A percentile compares a stretch with the other conserved stretches of the same genome.
Conservation (phyloP, 129 eudicot species). For the Saussurea involucrata region DNA sequence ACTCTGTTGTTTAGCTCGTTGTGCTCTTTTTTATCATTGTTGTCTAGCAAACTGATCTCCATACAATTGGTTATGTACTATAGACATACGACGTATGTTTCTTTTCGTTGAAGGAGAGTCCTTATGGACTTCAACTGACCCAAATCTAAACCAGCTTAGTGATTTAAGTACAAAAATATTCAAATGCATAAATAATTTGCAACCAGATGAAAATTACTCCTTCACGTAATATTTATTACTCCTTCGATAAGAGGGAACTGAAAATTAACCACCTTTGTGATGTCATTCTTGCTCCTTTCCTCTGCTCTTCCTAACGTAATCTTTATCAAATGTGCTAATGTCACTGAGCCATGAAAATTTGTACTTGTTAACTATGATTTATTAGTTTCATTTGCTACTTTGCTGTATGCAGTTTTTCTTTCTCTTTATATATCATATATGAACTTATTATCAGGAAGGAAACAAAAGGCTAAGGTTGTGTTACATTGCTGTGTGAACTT, state of each 20-base stretch:
- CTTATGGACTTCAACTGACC: not conserved
- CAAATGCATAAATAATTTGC: not conserved
- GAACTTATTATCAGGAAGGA: not conserved
- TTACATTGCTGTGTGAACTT: slow-evolving; percentile 18
- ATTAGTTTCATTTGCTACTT: not conserved
- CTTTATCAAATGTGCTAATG: not conserved
- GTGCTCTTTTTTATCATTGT: not conserved
- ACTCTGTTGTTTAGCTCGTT: not conserved
- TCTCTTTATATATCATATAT: not conserved
- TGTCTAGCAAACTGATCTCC: not conserved
- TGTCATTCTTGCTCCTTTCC: not conserved
- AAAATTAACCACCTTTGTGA: not conserved
- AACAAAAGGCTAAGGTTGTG: not conserved
- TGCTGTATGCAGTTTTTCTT: not conserved
- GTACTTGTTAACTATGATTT: not conserved
- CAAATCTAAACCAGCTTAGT: not conserved
- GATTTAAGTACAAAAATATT: not conserved
- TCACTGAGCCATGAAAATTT: not conserved
- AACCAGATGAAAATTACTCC: not conserved
- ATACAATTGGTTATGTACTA: not conserved
- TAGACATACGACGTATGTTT: not conserved
- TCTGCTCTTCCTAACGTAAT: not conserved
- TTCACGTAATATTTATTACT: not conserved
- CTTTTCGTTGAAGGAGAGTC: not conserved
- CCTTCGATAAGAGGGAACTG: not conserved